phyloP scores from a whole-genome alignment of 495 filamentous ascomycete genomes.

The Podospora appendiculata region DNA sequence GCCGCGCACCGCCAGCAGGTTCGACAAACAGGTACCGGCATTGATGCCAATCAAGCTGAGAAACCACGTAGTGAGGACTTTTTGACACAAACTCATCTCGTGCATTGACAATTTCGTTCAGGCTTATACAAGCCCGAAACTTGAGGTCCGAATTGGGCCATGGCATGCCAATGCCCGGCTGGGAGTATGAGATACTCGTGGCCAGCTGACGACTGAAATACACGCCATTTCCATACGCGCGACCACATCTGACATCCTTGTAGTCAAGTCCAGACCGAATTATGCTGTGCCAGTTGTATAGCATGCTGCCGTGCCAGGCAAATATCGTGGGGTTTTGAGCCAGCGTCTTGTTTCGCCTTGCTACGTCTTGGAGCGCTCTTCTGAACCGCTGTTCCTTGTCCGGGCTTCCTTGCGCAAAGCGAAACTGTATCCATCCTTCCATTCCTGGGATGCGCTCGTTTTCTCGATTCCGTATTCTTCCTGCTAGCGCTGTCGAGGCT shows the following conservation, averaged over 20 bases:
- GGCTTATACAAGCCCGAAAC: conserved; percentile 53
- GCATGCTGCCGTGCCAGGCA: conserved; percentile 73
- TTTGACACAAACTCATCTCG: conserved; percentile 50
- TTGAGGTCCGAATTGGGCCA: conserved; percentile 64
- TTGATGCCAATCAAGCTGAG: conserved; percentile 81
- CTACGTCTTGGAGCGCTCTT: conserved; percentile 47
- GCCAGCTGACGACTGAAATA: conserved; percentile 60
- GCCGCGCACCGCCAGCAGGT: too few species aligned
- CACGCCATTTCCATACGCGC: conserved; percentile 71
- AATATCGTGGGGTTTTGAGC: conserved; percentile 60
- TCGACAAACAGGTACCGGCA: conserved; percentile 78
- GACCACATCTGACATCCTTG: conserved; percentile 51
- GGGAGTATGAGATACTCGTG: conserved; percentile 50
- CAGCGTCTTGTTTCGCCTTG: conserved; percentile 24
- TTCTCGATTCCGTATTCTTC: conserved; percentile 7
- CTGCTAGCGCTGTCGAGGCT: not conserved
- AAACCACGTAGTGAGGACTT: conserved; percentile 62
- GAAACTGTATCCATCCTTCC: conserved; percentile 68
- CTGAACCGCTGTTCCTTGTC: conserved; percentile 85
- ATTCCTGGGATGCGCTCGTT: conserved; percentile 58
- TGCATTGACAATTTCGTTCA: conserved; percentile 85
- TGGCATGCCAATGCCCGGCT: not conserved
- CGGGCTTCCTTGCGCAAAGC: conserved; percentile 80
- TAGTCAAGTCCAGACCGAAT: conserved; percentile 76
- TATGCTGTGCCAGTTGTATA: conserved; percentile 87